Percentiles rank a stretch among this genome's conserved stretches.
Conservation (phyloP, 192 early-diverging fungal species). For the Coemansia sp. region DNA sequence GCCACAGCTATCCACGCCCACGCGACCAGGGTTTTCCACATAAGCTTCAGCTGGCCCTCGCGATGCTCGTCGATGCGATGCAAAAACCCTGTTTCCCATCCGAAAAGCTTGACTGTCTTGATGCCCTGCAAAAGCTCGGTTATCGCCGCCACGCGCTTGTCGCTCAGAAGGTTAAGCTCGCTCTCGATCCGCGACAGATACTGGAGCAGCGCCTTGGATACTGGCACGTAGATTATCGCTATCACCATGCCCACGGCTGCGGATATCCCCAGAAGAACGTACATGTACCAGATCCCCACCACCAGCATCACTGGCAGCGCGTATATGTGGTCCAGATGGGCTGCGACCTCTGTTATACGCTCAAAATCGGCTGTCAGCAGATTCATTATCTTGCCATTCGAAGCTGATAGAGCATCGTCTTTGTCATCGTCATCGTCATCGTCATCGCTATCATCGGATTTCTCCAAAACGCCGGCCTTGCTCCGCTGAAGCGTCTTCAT, state of each 20-base stretch:
- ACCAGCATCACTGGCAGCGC: constrained; percentile 63
- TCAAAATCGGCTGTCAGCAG: constrained; percentile 71
- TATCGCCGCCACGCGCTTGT: constrained; percentile 74
- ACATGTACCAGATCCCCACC: constrained; percentile 70
- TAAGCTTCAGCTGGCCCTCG: constrained; percentile 63
- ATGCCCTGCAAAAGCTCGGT: constrained; percentile 90
- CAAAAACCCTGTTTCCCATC: constrained; percentile 77
- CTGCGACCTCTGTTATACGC: constrained; percentile 60
- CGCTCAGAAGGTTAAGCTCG: constrained; percentile 62
- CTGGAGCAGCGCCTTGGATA: constrained; percentile 57
- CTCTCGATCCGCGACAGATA: constrained; percentile 61
- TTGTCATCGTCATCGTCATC: constrained; percentile 26
- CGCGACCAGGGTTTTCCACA: constrained; percentile 55
- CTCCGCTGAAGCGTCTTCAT: constrained; percentile 65
- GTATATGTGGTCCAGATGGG: constrained; percentile 65
- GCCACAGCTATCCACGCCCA: constrained; percentile 57
- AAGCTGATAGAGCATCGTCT: constrained; percentile 33
- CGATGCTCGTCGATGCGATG: constrained; percentile 64
- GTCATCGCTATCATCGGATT: constrained; percentile 9
- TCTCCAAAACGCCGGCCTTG: constrained; percentile 28
- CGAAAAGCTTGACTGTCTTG: constrained; percentile 88
- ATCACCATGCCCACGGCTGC: constrained; percentile 73
- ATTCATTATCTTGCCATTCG: constrained; percentile 74
- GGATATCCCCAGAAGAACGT: constrained; percentile 76
- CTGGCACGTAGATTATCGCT: constrained; percentile 63